Conservation (phyloP, 495 filamentous ascomycete species). For the Aspergillus ellipticus region DNA sequence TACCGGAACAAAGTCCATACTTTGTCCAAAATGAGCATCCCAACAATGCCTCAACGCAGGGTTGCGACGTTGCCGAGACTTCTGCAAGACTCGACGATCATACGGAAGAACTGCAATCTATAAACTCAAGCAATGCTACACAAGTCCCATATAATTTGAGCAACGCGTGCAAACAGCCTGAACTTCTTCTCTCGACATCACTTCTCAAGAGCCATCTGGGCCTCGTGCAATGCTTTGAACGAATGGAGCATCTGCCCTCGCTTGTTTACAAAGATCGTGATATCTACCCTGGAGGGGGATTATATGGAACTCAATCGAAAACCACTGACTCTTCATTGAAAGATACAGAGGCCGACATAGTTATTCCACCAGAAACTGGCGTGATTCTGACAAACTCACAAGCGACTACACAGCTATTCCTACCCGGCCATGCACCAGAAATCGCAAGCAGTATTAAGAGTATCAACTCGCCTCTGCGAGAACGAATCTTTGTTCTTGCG, state of each 20-base stretch:
- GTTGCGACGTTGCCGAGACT: background rate
- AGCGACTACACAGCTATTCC: constrained; percentile 64
- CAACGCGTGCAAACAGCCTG: constrained; percentile 1
- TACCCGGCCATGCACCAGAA: constrained; percentile 54
- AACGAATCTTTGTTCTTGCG: constrained; percentile 54
- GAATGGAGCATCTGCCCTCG: constrained; percentile 5
- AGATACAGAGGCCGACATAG: constrained; percentile 67
- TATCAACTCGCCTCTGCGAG: constrained; percentile 47
- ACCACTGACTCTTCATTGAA: background rate
- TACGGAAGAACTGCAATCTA: background rate
- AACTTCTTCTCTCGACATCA: constrained; percentile 25
- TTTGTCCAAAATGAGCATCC: constrained; percentile 2
- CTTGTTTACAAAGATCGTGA: constrained; percentile 31
- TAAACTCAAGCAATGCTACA: background rate
- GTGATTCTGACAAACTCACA: constrained; percentile 69
- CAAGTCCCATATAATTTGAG: constrained; percentile 1
- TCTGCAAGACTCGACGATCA: background rate
- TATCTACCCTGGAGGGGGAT: background rate
- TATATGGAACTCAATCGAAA: background rate
- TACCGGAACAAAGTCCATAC: constrained; percentile 13
- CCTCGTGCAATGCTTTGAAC: constrained; percentile 25
- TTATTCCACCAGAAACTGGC: constrained; percentile 66
- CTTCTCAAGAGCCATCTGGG: constrained; percentile 28
- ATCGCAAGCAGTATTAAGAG: constrained; percentile 4
- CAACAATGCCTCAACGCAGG: background rate